Conservation (phyloP, 2,329 filamentous ascomycete species). For the Davidsoniella neocaledoniae region DNA sequence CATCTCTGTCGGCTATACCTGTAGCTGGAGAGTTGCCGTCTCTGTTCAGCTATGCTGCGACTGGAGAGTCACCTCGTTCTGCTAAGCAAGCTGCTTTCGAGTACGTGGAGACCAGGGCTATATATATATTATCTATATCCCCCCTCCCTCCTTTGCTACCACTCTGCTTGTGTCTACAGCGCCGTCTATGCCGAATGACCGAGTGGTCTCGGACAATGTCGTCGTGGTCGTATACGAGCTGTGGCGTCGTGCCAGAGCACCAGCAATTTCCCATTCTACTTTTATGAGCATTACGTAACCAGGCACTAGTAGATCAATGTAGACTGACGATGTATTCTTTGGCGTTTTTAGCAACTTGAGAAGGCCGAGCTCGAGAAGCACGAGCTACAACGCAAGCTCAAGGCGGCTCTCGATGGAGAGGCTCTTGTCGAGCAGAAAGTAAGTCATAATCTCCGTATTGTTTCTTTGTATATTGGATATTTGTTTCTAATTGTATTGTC, state of each 20-base stretch:
- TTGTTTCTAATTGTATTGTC: not conserved
- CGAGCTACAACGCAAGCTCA: slow-evolving; percentile 38
- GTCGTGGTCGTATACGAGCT: not conserved
- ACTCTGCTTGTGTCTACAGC: not conserved
- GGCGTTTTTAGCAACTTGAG: slow-evolving; percentile 35
- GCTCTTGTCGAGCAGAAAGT: slow-evolving; percentile 36
- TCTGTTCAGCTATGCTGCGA: slow-evolving; percentile 1
- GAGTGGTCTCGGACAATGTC: not conserved
- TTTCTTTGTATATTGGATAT: not conserved
- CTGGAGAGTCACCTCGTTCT: slow-evolving; percentile 7
- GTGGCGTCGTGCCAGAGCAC: not conserved
- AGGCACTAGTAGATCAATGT: not conserved
- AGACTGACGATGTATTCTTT: slow-evolving; percentile 13
- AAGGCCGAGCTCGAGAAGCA: slow-evolving; percentile 38
- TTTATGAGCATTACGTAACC: not conserved
- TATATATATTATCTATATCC: not conserved
- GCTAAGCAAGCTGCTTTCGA: slow-evolving; percentile 10
- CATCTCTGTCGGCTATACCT: not conserved
- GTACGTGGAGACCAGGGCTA: slow-evolving; percentile 3
- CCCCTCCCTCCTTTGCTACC: not conserved
- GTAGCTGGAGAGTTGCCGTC: not conserved
- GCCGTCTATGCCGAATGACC: not conserved
- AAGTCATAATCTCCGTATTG: slow-evolving; percentile 17
- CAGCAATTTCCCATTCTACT: not conserved
- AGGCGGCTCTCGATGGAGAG: slow-evolving; percentile 33